A percentile compares a stretch with the other conserved stretches of the same genome.
Conservation (phyloP, 768 basidiomycete species). For the Tricholoma terreum region DNA sequence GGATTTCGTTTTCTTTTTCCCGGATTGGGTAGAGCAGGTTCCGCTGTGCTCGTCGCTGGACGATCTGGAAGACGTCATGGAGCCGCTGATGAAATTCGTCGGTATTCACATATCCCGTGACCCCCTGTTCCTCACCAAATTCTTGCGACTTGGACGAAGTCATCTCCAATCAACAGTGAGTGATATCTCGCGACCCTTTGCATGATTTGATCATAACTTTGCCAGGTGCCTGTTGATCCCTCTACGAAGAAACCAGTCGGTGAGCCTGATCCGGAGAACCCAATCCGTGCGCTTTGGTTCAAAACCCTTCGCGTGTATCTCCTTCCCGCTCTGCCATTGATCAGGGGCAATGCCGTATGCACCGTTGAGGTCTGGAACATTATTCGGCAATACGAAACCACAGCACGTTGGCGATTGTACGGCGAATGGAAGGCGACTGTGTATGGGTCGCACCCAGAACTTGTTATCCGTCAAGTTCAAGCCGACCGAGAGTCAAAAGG, state of each 20-base stretch:
- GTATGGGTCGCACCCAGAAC: conserved; percentile 75
- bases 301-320: conserved; percentile 75
- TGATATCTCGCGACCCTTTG: not conserved
- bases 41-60: conserved; percentile 61
- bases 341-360: conserved; percentile 82
- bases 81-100: conserved; percentile 77
- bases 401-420: conserved; percentile 85
- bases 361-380: conserved; percentile 93
- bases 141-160: conserved; percentile 71
- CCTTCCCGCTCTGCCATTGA: conserved; percentile 83
- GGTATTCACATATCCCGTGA: conserved; percentile 81
- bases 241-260: conserved; percentile 56
- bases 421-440: conserved; percentile 87
- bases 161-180: conserved; percentile 56
- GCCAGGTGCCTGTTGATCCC: conserved; percentile 50
- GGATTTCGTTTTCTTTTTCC: conserved; percentile 91
- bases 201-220: conserved; percentile 1
- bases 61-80: conserved; percentile 72
- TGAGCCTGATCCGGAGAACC: conserved; percentile 53
- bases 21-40: conserved; percentile 72
- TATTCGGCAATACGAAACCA: conserved; percentile 72
- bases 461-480: conserved; percentile 76
- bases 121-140: conserved; percentile 72
- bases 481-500: conserved; percentile 87
- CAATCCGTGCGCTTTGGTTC: conserved; percentile 80